These are phyloP conservation scores for Daldinia childiae DNA, from an alignment of 495 filamentous ascomycete species.

Conservation along the genomic window DNA sequence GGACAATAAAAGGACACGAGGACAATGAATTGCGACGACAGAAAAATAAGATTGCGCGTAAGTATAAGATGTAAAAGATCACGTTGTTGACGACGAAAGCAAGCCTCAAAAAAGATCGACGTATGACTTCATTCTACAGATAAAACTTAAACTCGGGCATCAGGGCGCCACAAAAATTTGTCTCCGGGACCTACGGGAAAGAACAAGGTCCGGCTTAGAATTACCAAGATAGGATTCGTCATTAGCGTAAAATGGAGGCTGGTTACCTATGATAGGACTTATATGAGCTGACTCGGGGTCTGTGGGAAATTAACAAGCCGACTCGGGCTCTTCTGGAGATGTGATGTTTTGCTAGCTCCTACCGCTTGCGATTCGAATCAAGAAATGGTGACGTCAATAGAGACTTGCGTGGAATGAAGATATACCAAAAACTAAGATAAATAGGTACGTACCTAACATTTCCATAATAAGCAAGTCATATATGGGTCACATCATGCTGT, in stretches of 20 bases:
- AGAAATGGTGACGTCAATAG: constrained; percentile 32
- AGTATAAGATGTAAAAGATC: constrained; percentile 6
- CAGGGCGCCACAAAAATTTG: constrained; percentile 1
- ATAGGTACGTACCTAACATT: constrained; percentile 6
- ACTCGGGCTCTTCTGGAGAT: neutral
- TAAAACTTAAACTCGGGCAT: constrained; percentile 17
- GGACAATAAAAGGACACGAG: neutral
- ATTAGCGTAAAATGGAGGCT: constrained; percentile 24
- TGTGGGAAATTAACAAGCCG: neutral
- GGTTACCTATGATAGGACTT: constrained; percentile 11
- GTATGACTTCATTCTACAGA: constrained; percentile 38
- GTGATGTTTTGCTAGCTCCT: neutral
- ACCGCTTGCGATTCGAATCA: constrained; percentile 27
- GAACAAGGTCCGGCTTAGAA: neutral
- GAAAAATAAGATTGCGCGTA: constrained; percentile 20
- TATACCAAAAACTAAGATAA: neutral
- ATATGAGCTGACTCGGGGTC: constrained; percentile 4
- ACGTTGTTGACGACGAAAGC: constrained; percentile 25
- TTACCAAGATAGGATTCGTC: constrained; percentile 28
- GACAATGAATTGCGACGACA: constrained; percentile 16
- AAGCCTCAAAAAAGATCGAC: constrained; percentile 30
- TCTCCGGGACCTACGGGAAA: constrained; percentile 28
- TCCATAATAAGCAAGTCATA: neutral
- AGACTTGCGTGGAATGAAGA: constrained; percentile 15
- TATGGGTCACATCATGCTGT: neutral